Percentiles rank a stretch among this genome's conserved stretches.
These are phyloP conservation scores for Lentinula aciculospora DNA, from an alignment of 768 basidiomycete species.

Conservation along the genomic window DNA sequence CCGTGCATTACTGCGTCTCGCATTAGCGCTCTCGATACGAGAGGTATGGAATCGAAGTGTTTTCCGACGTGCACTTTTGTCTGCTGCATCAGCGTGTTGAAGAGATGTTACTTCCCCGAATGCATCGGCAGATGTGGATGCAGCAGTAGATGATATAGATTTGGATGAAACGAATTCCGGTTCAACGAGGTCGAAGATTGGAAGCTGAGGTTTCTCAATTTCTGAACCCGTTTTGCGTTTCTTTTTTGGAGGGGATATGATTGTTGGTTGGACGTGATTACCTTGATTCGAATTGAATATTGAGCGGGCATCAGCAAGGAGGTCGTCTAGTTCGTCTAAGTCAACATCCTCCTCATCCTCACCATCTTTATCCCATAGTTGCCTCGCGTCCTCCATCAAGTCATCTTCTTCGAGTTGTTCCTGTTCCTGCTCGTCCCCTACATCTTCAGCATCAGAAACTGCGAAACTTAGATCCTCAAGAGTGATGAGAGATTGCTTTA, in stretches of 20 bases:
- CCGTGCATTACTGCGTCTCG: constrained; percentile 70
- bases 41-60: constrained; percentile 91
- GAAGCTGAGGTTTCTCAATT: constrained; percentile 17
- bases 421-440: constrained; percentile 38
- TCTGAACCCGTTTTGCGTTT: constrained; percentile 43
- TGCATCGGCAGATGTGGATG: constrained; percentile 31
- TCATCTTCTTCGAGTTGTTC: constrained; percentile 22
- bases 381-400: constrained; percentile 32
- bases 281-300: not conserved
- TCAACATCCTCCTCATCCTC: constrained; percentile 23
- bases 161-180: constrained; percentile 55
- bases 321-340: constrained; percentile 44
- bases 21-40: constrained; percentile 79
- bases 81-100: constrained; percentile 65
- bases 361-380: constrained; percentile 32
- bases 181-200: constrained; percentile 74
- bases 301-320: constrained; percentile 45
- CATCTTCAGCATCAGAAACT: constrained; percentile 40
- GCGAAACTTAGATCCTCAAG: constrained; percentile 85
- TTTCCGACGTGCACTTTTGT: constrained; percentile 79
- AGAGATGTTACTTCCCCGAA: constrained; percentile 76
- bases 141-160: constrained; percentile 19
- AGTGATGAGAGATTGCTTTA: constrained; percentile 77
- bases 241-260: constrained; percentile 44
- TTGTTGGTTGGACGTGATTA: constrained; percentile 7